phyloP scores from a whole-genome alignment of 768 basidiomycete genomes.

The Mycena alexandri region DNA sequence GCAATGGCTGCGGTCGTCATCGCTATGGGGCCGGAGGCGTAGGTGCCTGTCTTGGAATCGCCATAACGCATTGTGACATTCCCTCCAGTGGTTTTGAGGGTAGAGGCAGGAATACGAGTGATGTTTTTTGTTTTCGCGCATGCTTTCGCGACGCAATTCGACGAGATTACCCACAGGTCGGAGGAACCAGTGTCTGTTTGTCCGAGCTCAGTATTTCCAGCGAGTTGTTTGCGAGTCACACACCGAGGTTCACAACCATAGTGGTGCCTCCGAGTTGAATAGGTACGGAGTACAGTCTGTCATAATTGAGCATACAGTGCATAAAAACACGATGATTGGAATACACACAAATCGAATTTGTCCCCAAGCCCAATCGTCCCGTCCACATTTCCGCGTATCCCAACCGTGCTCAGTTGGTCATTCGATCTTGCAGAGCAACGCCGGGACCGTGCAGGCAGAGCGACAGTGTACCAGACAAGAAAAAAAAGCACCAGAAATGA shows the following conservation, averaged over 20 bases:
- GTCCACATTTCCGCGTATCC: slow-evolving; percentile 45
- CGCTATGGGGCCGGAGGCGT: slow-evolving; percentile 68
- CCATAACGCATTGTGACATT: slow-evolving; percentile 66
- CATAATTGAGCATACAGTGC: not conserved
- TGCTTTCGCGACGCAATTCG: slow-evolving; percentile 55
- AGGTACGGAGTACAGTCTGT: slow-evolving; percentile 58
- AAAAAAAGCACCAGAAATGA: slow-evolving; percentile 35
- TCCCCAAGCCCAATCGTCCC: slow-evolving; percentile 52
- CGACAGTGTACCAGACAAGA: slow-evolving; percentile 34
- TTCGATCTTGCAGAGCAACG: slow-evolving; percentile 38
- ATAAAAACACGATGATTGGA: not conserved
- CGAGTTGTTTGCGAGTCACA: slow-evolving; percentile 13
- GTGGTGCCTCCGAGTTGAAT: slow-evolving; percentile 57
- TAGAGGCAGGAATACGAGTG: slow-evolving; percentile 56
- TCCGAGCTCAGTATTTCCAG: not conserved
- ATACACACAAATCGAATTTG: slow-evolving; percentile 36
- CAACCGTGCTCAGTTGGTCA: slow-evolving; percentile 18
- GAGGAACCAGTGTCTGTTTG: slow-evolving; percentile 77
- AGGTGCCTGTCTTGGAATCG: slow-evolving; percentile 75
- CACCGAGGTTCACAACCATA: slow-evolving; percentile 63
- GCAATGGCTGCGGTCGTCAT: slow-evolving; percentile 67
- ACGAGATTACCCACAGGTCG: slow-evolving; percentile 76
- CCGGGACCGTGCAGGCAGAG: slow-evolving; percentile 39
- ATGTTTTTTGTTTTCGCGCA: slow-evolving; percentile 52
- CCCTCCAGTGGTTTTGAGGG: slow-evolving; percentile 54